These are phyloP conservation scores for Margaritispora aquatica DNA, from an alignment of 495 filamentous ascomycete species.

Conservation along the genomic window DNA sequence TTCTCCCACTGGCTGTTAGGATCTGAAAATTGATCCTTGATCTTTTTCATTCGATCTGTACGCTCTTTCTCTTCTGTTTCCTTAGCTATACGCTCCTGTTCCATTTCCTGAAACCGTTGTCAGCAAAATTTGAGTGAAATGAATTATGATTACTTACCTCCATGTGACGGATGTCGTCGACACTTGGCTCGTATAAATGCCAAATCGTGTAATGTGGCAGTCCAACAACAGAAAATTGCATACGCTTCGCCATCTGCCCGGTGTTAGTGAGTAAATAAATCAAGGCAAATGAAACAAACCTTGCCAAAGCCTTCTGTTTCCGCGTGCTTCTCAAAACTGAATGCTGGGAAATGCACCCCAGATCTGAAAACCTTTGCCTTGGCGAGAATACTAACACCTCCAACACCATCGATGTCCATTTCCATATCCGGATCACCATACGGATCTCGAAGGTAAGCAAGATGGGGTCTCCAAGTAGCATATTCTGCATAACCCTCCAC, in stretches of 20 bases:
- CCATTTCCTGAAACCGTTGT: constrained; percentile 61
- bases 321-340: constrained; percentile 97
- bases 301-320: constrained; percentile 99
- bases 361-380: constrained; percentile 93
- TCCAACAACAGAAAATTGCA: constrained; percentile 94
- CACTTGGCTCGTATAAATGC: constrained; percentile 98
- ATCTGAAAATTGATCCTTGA: constrained; percentile 66
- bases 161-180: constrained; percentile 97
- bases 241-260: constrained; percentile 85
- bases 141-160: constrained; percentile 43
- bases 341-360: constrained; percentile 96
- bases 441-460: constrained; percentile 94
- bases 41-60: constrained; percentile 55
- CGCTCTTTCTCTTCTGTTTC: constrained; percentile 70
- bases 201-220: constrained; percentile 98
- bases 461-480: constrained; percentile 95
- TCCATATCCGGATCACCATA: constrained; percentile 99
- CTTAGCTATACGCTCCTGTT: constrained; percentile 63
- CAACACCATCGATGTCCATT: constrained; percentile 98
- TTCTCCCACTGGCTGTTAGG: constrained; percentile 70
- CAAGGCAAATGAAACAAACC: constrained; percentile 38
- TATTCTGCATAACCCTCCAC: constrained; percentile 99
- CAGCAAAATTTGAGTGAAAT: constrained; percentile 13
- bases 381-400: constrained; percentile 93
- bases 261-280: constrained; percentile 7